Percentiles rank a stretch among this genome's conserved stretches.
These are phyloP conservation scores for Didymella lethalis DNA, from an alignment of 2,329 filamentous ascomycete genomes.

Conservation along the genomic window DNA sequence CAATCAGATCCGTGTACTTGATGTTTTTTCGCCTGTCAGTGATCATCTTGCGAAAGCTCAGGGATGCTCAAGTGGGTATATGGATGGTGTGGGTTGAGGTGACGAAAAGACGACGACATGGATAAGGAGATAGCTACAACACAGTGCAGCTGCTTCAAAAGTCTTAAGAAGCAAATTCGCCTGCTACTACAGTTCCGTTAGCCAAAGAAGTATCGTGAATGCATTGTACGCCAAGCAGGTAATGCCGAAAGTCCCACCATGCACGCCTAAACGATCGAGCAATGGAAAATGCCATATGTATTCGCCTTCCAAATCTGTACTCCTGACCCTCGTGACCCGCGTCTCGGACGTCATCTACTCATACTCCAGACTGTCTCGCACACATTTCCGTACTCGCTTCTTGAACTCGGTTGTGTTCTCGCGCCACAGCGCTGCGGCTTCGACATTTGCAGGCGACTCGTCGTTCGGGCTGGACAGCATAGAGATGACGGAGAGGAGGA, in stretches of 20 bases:
- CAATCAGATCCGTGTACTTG: no score
- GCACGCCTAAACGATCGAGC: slow-evolving; percentile 19
- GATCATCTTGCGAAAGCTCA: no score
- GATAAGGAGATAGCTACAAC: no score
- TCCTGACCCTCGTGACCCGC: not conserved
- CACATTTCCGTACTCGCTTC: slow-evolving; percentile 81
- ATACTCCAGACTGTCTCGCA: slow-evolving; percentile 62
- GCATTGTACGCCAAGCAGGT: slow-evolving; percentile 21
- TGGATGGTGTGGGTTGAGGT: not conserved
- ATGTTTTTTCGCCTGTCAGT: no score
- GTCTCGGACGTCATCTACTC: slow-evolving; percentile 29
- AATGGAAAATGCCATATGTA: slow-evolving; percentile 1
- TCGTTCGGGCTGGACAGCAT: slow-evolving; percentile 98
- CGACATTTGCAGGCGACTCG: slow-evolving; percentile 94
- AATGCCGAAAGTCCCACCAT: slow-evolving; percentile 13
- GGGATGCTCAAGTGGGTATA: no score
- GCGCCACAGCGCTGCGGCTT: slow-evolving; percentile 96
- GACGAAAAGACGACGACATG: not conserved
- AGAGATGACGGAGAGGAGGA: slow-evolving; percentile 95
- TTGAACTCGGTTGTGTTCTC: slow-evolving; percentile 86
- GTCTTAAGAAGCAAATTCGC: no score
- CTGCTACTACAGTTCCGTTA: not conserved
- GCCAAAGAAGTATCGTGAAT: slow-evolving; percentile 14
- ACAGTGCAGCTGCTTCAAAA: no score
- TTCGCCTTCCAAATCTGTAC: not conserved